Base-by-base conservation (phyloP, 768 basidiomycete genomes). In the Boletus rubescentipes region DNA sequence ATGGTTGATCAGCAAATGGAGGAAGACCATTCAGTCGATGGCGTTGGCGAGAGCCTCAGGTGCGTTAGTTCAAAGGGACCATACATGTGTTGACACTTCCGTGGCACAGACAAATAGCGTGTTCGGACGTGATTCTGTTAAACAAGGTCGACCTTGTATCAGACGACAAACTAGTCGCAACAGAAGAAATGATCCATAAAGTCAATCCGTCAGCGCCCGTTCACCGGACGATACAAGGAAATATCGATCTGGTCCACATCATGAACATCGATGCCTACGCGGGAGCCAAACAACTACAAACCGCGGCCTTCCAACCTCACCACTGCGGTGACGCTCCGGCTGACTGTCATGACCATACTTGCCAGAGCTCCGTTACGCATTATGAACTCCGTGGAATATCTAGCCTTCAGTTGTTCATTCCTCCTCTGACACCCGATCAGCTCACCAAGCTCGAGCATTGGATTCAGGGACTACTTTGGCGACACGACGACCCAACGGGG, bases 71-170 rank as follows among this genome's bases (percentile, higher is more conserved):
- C 23, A 30, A 4, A 6, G 29, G 9, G 30, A 37, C 7, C 4
- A 31, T 31, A 30, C 16, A 1, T 26, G n/a, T 20, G 8, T 37
- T 51, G 35, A 53, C 23, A 54, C 44, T 41, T 51, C 39, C n/a
- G 48, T 20, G 49, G 6, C 34, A n/a, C 63, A 97, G 95, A 49
- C 97, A 99, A 77, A 87, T 98, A 43, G 96, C 92, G 1, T 87
- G 86, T 35, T 86, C 96, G 23, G 97, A 99, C 65, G 87, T 96
- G 23, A 79, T 98, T 35, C 72, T 99, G 26, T 73, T 99, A 29
- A 99, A 99, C 78, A 99, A 99, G 76, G 75, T 77, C 26, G 96
- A 98, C 63, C 75, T 98, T 9, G 85, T 84, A 16, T 64, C 78
- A 1, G 55, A 78, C 1, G 68, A 73, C 6, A 72, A 74, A 20